phyloP scores from a whole-genome alignment of 805 yeast species.

The Spencermartinsiella europaea region DNA sequence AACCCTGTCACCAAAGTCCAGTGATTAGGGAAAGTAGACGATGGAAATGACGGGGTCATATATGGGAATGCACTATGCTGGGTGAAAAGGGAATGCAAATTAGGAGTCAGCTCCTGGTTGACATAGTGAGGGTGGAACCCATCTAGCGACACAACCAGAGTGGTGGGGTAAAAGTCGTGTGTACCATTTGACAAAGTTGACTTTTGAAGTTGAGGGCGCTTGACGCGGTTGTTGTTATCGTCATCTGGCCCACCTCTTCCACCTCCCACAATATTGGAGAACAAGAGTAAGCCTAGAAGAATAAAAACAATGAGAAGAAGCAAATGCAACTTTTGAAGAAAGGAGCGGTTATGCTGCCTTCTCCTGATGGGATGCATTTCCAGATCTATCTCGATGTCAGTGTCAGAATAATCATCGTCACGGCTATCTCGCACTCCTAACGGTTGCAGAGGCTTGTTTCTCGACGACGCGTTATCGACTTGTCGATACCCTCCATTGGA shows the following conservation, averaged over 20 bases:
- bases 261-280: slow-evolving; percentile 8
- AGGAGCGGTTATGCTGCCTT: slow-evolving; percentile 3
- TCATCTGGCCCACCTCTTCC: neutral
- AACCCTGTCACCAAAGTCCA: slow-evolving; percentile 88
- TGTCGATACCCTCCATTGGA: neutral
- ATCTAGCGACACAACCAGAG: slow-evolving; percentile 73
- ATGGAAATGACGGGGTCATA: slow-evolving; percentile 83
- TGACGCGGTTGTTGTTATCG: neutral
- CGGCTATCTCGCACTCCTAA: neutral
- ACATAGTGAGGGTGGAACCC: slow-evolving; percentile 92
- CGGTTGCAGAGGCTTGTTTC: neutral
- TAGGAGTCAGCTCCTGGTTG: slow-evolving; percentile 61
- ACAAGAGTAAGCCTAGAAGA: slow-evolving; percentile 13
- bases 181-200: slow-evolving; percentile 49
- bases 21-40: slow-evolving; percentile 87
- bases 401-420: slow-evolving; percentile 11
- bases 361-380: slow-evolving; percentile 20
- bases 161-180: slow-evolving; percentile 67
- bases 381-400: slow-evolving; percentile 21
- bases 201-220: slow-evolving; percentile 6
- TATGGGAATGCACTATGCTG: slow-evolving; percentile 65
- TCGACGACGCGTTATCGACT: slow-evolving; percentile 1
- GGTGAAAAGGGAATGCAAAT: slow-evolving; percentile 51
- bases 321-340: slow-evolving; percentile 11
- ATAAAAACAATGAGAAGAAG: slow-evolving; percentile 9